Conservation (phyloP, 2,329 filamentous ascomycete genomes). For the Nemania sp. region DNA sequence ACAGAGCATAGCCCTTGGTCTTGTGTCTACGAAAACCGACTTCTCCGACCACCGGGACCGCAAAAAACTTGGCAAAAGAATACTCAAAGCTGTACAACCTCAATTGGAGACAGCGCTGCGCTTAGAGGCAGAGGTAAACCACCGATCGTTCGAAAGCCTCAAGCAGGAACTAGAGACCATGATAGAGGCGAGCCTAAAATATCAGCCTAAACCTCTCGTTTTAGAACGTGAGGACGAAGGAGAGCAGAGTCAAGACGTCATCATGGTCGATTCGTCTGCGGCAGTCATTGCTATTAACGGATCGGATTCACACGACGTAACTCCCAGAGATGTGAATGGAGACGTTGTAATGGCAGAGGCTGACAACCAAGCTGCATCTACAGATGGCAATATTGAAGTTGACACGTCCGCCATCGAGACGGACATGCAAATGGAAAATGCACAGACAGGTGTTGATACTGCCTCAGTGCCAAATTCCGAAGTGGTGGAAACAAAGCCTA, state of each 20-base stretch:
- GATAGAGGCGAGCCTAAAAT: conserved; percentile 68
- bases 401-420: conserved; percentile 47
- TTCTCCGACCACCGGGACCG: conserved; percentile 76
- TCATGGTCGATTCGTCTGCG: conserved; percentile 55
- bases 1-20: conserved; percentile 42
- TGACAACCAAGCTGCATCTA: conserved; percentile 42
- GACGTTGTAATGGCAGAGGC: conserved; percentile 45
- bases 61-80: conserved; percentile 84
- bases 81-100: conserved; percentile 80
- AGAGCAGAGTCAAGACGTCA: conserved; percentile 49
- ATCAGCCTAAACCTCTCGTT: conserved; percentile 45
- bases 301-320: conserved; percentile 35
- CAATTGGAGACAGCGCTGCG: conserved; percentile 74
- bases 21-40: conserved; percentile 53
- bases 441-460: conserved; percentile 29
- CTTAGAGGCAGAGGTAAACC: conserved; percentile 80
- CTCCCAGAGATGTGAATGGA: conserved; percentile 40
- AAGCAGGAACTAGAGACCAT: conserved; percentile 74
- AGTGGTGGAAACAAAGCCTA: conserved; percentile 32
- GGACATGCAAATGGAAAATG: conserved; percentile 34
- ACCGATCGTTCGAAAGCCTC: conserved; percentile 69
- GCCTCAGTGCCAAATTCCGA: conserved; percentile 17
- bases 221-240: conserved; percentile 44
- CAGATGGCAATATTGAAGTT: conserved; percentile 50
- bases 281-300: conserved; percentile 51